phyloP scores from a whole-genome alignment of 768 basidiomycete genomes.

The Flagelloscypha sp. region DNA sequence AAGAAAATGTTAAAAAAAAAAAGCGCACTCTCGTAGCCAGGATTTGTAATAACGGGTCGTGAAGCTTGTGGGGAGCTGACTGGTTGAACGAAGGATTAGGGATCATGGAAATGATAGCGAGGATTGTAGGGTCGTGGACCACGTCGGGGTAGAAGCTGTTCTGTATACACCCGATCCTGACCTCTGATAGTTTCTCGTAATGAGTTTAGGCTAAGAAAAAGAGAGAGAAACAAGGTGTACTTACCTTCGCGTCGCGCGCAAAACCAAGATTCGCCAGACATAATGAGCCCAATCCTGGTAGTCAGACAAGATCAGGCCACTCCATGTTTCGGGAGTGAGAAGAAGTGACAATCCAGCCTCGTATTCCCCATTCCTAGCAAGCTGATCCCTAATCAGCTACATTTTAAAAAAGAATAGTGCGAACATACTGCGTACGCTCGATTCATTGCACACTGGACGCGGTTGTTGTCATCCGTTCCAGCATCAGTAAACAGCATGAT shows the following conservation, averaged over 20 bases:
- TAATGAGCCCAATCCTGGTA: conserved; percentile 68
- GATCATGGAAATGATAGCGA: conserved; percentile 48
- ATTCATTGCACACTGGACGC: conserved; percentile 54
- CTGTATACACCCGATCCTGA: conserved; percentile 56
- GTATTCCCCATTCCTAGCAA: conserved; percentile 62
- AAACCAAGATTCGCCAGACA: conserved; percentile 68
- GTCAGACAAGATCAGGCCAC: conserved; percentile 52
- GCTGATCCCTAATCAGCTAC: conserved; percentile 28
- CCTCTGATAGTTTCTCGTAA: conserved; percentile 33
- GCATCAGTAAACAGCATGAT: conserved; percentile 57
- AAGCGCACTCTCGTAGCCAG: conserved; percentile 37
- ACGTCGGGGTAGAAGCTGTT: conserved; percentile 52
- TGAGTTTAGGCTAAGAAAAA: conserved; percentile 3
- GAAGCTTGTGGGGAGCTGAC: conserved; percentile 24
- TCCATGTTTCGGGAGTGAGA: conserved; percentile 65
- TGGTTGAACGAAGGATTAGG: conserved; percentile 26
- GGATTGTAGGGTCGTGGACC: conserved; percentile 48
- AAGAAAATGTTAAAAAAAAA: conserved; percentile 6
- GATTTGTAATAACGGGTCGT: conserved; percentile 36
- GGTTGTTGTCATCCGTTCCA: conserved; percentile 52
- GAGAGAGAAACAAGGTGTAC: conserved; percentile 13
- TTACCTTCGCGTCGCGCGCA: conserved; percentile 65
- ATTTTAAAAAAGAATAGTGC: neutral
- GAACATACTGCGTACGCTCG: conserved; percentile 54
- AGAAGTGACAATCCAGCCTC: conserved; percentile 52